phyloP scores from a whole-genome alignment of 805 yeast species.

The Maudiozyma serrabonitensis region DNA sequence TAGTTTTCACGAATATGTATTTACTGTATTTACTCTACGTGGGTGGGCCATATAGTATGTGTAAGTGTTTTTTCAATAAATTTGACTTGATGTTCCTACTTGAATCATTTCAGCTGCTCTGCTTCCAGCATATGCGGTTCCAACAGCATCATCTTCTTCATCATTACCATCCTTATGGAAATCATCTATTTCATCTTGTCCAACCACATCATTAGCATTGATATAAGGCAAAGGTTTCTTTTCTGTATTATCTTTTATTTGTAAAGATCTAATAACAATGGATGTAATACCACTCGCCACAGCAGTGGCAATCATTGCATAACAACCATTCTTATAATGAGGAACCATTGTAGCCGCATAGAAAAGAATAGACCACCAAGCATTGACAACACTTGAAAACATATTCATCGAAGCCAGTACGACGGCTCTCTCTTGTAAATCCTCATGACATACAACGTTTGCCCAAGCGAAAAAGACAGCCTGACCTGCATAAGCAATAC shows the following conservation, averaged over 20 bases:
- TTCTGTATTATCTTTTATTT: slow-evolving; percentile 29
- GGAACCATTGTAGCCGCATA: slow-evolving; percentile 46
- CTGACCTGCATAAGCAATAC: slow-evolving; percentile 49
- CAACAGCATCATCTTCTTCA: slow-evolving; percentile 1
- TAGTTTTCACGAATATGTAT: no score
- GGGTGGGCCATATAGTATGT: no score
- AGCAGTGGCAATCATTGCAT: slow-evolving; percentile 48
- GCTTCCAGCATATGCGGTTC: neutral
- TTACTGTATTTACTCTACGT: no score
- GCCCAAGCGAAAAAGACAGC: slow-evolving; percentile 58
- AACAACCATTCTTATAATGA: slow-evolving; percentile 41
- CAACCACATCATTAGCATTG: slow-evolving; percentile 21
- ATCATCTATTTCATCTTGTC: slow-evolving; percentile 13
- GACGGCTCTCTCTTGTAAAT: slow-evolving; percentile 53
- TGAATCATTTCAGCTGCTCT: neutral
- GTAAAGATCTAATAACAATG: slow-evolving; percentile 34
- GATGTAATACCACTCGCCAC: slow-evolving; percentile 35
- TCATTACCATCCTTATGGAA: slow-evolving; percentile 6
- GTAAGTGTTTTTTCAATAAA: no score
- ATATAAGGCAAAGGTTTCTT: slow-evolving; percentile 18
- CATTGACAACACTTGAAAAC: slow-evolving; percentile 53
- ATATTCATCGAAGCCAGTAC: slow-evolving; percentile 58
- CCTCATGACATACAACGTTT: slow-evolving; percentile 46
- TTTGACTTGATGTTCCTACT: neutral
- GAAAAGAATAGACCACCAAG: slow-evolving; percentile 54